phyloP scores from a whole-genome alignment of 2,329 filamentous ascomycete genomes.

The Neonectria neomacrospora region DNA sequence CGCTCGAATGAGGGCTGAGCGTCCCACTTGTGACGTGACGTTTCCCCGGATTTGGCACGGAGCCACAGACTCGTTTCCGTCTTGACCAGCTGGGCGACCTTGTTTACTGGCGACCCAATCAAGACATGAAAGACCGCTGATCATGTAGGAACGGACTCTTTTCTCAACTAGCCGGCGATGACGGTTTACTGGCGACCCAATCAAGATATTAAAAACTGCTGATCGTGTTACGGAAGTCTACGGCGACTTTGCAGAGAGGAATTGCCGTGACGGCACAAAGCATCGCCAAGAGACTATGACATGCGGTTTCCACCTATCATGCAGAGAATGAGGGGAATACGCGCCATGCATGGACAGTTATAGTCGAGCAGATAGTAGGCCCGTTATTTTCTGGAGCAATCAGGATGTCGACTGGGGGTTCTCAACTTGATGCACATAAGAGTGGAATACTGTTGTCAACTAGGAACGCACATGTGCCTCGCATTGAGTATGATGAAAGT shows the following conservation, averaged over 20 bases:
- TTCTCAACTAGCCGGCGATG: conserved; percentile 4
- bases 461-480: too few relatives aligned
- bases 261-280: background rate
- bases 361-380: too few relatives aligned
- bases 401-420: too few relatives aligned
- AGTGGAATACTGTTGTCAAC: too few relatives aligned
- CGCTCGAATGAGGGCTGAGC: conserved; percentile 20
- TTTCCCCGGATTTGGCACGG: conserved; percentile 25
- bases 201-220: conserved; percentile 2
- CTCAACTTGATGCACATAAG: too few relatives aligned
- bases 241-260: conserved; percentile 7
- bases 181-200: conserved; percentile 18
- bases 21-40: conserved; percentile 11
- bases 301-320: background rate
- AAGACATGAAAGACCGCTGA: conserved; percentile 1
- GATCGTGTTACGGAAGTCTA: conserved; percentile 10
- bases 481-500: too few relatives aligned
- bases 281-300: background rate
- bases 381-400: too few relatives aligned
- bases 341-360: too few relatives aligned
- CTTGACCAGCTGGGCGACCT: conserved; percentile 10
- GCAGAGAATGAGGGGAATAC: too few relatives aligned
- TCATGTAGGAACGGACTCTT: too few relatives aligned
- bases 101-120: conserved; percentile 22
- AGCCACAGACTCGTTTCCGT: conserved; percentile 17